These are phyloP conservation scores for Malus hybrid DNA, from an alignment of 331 rosid species.

Conservation along the genomic window DNA sequence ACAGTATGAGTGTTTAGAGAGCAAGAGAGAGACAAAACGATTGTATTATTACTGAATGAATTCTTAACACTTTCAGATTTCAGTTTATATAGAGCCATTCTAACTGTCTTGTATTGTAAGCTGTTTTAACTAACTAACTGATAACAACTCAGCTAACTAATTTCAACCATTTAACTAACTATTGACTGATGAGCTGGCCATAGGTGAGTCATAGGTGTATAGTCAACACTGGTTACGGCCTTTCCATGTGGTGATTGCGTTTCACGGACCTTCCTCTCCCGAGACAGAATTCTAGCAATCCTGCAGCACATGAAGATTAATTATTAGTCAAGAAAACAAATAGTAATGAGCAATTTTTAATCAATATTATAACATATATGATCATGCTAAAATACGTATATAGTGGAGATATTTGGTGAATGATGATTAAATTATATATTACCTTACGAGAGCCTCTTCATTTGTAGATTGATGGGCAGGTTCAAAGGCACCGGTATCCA, in stretches of 20 bases:
- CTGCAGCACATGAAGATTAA: neutral
- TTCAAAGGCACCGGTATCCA: conserved; percentile 10
- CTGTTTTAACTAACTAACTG: too few species aligned
- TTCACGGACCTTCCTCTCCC: conserved; percentile 24
- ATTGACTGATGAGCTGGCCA: too few species aligned
- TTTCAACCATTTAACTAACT: too few species aligned
- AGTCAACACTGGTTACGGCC: neutral
- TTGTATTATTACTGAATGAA: too few species aligned
- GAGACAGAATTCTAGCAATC: conserved; percentile 16
- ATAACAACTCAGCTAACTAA: too few species aligned
- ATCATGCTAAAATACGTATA: neutral
- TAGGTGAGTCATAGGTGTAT: too few species aligned
- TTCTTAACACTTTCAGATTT: too few species aligned
- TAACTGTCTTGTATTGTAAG: too few species aligned
- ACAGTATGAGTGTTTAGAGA: too few species aligned
- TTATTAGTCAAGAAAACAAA: neutral
- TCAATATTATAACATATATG: neutral
- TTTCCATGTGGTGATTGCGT: conserved; percentile 20
- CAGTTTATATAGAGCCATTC: too few species aligned
- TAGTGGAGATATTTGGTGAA: neutral
- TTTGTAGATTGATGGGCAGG: conserved; percentile 9
- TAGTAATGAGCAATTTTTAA: neutral
- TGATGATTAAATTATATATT: neutral
- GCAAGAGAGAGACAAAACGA: too few species aligned
- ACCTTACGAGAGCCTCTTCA: conserved; percentile 23